Percentiles rank a stretch among this genome's conserved stretches.
Conservation (phyloP, 805 yeast species). For the Starmera amethionina region DNA sequence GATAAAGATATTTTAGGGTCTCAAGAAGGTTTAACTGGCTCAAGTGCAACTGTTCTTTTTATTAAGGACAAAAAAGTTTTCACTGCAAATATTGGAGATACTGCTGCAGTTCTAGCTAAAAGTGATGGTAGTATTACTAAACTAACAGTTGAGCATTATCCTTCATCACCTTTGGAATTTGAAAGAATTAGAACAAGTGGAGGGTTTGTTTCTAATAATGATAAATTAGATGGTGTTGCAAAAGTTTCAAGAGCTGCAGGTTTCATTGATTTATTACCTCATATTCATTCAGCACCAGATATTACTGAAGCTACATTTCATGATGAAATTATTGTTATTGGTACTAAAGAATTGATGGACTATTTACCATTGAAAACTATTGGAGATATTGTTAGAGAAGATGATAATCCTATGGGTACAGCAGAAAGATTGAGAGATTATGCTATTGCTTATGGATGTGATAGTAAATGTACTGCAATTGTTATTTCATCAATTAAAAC, state of each 20-base stretch:
- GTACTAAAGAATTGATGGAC: conserved; percentile 81
- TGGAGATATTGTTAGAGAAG: conserved; percentile 79
- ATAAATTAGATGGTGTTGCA: conserved; percentile 73
- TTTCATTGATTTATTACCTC: conserved; percentile 75
- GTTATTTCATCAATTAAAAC: conserved; percentile 61
- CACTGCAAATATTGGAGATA: conserved; percentile 88
- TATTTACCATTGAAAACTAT: conserved; percentile 73
- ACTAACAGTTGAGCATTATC: conserved; percentile 74
- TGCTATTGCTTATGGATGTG: conserved; percentile 87
- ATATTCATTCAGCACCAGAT: conserved; percentile 82
- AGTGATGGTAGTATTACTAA: conserved; percentile 73
- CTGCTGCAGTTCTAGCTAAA: conserved; percentile 69
- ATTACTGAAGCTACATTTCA: conserved; percentile 50
- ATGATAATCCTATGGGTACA: conserved; percentile 77
- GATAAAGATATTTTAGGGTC: conserved; percentile 37
- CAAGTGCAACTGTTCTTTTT: conserved; percentile 76
- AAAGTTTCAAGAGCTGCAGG: conserved; percentile 91
- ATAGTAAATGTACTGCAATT: conserved; percentile 69
- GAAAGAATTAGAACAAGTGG: conserved; percentile 88
- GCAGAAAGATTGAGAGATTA: conserved; percentile 91
- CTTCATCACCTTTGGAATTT: conserved; percentile 66
- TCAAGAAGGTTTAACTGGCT: conserved; percentile 71
- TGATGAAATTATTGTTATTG: conserved; percentile 82
- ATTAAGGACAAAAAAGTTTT: conserved; percentile 60
- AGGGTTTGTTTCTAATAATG: conserved; percentile 80